phyloP scores from a whole-genome alignment of 768 basidiomycete genomes.

The Chlorophyllum brunneum region DNA sequence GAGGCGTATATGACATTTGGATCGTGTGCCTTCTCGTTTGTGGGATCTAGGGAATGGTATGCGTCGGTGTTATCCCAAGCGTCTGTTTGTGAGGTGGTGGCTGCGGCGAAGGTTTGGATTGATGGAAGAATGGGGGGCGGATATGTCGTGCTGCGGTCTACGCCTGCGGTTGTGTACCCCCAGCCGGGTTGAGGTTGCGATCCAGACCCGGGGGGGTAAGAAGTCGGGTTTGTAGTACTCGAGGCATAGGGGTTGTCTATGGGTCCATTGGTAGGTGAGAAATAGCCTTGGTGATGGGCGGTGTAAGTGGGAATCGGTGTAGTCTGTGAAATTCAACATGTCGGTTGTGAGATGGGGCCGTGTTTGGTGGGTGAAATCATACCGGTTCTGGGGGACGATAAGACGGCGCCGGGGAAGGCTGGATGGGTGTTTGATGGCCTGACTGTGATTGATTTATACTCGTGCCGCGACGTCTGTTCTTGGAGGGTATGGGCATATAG shows the following conservation, averaged over 20 bases:
- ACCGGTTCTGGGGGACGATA: conserved; percentile 46
- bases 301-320: conserved; percentile 29
- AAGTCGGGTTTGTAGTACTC: conserved; percentile 13
- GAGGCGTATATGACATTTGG: not conserved
- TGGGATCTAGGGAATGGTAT: conserved; percentile 7
- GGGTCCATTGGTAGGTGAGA: conserved; percentile 36
- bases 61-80: conserved; percentile 21
- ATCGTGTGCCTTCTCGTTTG: conserved; percentile 4
- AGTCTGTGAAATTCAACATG: conserved; percentile 8
- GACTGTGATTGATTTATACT: conserved; percentile 33
- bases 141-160: conserved; percentile 44
- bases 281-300: conserved; percentile 37
- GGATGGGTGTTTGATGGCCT: conserved; percentile 43
- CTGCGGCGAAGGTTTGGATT: conserved; percentile 42
- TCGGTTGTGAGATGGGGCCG: conserved; percentile 10
- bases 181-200: conserved; percentile 43
- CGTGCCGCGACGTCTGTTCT: conserved; percentile 38
- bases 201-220: conserved; percentile 34
- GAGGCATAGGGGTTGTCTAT: conserved; percentile 40
- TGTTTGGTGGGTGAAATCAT: conserved; percentile 14
- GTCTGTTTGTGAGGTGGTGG: conserved; percentile 22
- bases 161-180: conserved; percentile 46
- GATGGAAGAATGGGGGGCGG: conserved; percentile 51
- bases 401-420: conserved; percentile 43
- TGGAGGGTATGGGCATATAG: conserved; percentile 45